Evolutionary conservation across 108 stramenopile genomes (phyloP), one percentile per base, ranked within the genome.

Genomic region (Skeletonema potamos): DNA sequence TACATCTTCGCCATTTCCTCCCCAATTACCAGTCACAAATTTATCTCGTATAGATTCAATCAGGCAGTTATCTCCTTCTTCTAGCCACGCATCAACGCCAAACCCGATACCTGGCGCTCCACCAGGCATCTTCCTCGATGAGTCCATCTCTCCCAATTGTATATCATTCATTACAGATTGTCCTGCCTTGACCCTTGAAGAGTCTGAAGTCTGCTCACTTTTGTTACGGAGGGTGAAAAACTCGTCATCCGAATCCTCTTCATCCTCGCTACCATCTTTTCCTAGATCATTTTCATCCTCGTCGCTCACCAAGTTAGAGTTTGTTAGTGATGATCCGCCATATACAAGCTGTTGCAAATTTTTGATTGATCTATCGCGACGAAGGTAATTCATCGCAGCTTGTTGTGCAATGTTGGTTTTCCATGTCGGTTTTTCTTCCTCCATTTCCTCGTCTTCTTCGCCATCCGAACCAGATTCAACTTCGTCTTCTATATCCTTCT

Each of bases 1-100:
- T 22, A 75, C 88, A 29, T 84, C 81, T 10, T 89, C 81, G 5
- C 18, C 77, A 37, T 66, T 62, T 48, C 34, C 37, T n/a, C 81
- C 92, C 98, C 98, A 99, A 43, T 93, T 90, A 9, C 98, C 98
- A 30, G 98, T 99, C 2, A 99, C 98, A 73, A 99, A 99, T 77
- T 92, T 92, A 76, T 96, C 76, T 8, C 93, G 75, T 7, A 97
- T 74, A 4, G 82, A 82, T 68, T 94, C 95, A 39, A 95, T 73
- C 20, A 91, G 66, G 66, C 88, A 87, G 41, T 87, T 89, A 2
- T 82, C 91, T 34, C 91, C 89, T 62, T 93, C 91, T 60, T 87
- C 79, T 2, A 92, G 68, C 91, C 93, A 94, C 7, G 70, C 75
- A 29, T 78, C 62, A 51, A 92, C 57, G 34, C 87, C 82, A 48